Base-by-base conservation (phyloP, 768 basidiomycete species). In the Pisolithus marmoratus region DNA sequence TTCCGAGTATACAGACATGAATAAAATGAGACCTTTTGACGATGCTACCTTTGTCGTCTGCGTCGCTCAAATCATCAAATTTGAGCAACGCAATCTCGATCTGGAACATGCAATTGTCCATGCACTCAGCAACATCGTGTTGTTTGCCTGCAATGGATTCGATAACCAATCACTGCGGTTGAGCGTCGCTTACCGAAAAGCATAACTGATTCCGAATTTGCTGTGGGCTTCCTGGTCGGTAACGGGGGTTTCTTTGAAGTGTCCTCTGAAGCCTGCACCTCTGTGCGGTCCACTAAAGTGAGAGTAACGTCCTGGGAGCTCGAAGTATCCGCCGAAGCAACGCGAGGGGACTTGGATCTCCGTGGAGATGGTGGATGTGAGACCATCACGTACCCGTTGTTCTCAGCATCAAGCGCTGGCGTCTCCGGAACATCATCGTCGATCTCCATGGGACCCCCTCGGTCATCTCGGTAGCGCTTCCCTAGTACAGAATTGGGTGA, bases 31-130 rank as follows among this genome's bases (percentile, higher is more conserved):
- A 93, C 94, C 85, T 76, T 69, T 94, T 92, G 43, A 96, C 85
- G 9, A 95, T 77, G 55, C 91, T 91, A 56, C 87, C 88, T 50
- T 83, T 82, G 37, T 76, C 75, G 55, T 73, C 75, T 20, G 71
- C 66, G 9, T 64, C 74, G 36, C 27, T 56, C 54, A 68, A 36
- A 9, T 57, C 63, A 47, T 81, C 81, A 54, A 93, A 87, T 60
- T 88, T 88, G 37, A 92, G 74, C 44, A 92, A 66, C 1, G 93
- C 94, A 4, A 91, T 87, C 69, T 99, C 96, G 47, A 98, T 93
- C 69, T 98, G 96, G 72, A 96, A 96, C 78, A 99, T 88, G 73
- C 94, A 94, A 61, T 98, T 98, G 69, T 98, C 95, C 87, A 98
- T 92, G 70, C 95, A 97, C 70, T 99, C 96, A 0, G 95, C 87